Evolutionary conservation across 352 stramenopile species (phyloP).

Genomic region (Halophytophthora batemanensis): DNA sequence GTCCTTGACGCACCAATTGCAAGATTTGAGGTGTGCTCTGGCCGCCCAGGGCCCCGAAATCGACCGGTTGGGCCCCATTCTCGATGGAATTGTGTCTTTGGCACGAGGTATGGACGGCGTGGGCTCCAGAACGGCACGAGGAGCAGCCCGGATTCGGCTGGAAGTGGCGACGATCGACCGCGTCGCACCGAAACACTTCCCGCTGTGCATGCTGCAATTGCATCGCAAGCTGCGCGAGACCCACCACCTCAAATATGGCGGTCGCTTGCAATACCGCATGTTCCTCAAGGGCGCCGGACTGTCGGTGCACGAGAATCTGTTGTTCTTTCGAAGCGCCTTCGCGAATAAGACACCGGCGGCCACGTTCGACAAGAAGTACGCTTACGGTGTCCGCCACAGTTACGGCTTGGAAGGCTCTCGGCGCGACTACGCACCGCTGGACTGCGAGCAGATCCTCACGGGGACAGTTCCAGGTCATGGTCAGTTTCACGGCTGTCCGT

Average conservation of each 20-base stretch:
- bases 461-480: constrained; percentile 43
- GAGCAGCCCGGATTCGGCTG: constrained; percentile 7
- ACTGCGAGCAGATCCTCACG: constrained; percentile 59
- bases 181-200: constrained; percentile 54
- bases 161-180: constrained; percentile 64
- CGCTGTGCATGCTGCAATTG: constrained; percentile 78
- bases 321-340: constrained; percentile 80
- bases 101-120: constrained; percentile 22
- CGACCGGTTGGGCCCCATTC: constrained; percentile 32
- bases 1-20: constrained; percentile 32
- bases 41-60: constrained; percentile 28
- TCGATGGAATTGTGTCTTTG: constrained; percentile 35
- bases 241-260: constrained; percentile 87
- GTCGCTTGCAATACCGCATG: constrained; percentile 76
- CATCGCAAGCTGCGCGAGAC: constrained; percentile 68
- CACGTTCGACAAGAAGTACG: constrained; percentile 84
- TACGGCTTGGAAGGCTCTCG: constrained; percentile 79
- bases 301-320: constrained; percentile 68
- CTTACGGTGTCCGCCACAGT: constrained; percentile 86
- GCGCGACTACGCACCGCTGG: constrained; percentile 62
- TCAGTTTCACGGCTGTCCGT: constrained; percentile 82
- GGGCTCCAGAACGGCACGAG: constrained; percentile 4
- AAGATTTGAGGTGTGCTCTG: constrained; percentile 40
- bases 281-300: constrained; percentile 86
- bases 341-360: constrained; percentile 42